A percentile compares a stretch with the other conserved stretches of the same genome.
Conservation (phyloP, 2,329 filamentous ascomycete genomes). For the Xylariales sp. region DNA sequence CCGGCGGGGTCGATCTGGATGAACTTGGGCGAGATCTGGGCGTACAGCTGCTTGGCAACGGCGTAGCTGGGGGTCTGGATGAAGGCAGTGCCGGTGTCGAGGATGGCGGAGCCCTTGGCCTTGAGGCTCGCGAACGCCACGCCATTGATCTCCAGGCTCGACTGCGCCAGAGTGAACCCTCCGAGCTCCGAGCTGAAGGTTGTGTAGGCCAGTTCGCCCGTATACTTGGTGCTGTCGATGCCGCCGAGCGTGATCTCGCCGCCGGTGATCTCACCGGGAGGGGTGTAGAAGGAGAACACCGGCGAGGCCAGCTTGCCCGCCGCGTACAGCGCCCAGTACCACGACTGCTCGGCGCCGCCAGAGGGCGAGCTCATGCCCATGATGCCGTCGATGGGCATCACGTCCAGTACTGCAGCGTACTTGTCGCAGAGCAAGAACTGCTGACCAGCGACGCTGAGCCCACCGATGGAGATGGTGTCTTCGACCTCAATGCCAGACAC, state of each 20-base stretch:
- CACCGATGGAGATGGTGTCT: conserved; percentile 23
- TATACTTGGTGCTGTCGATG: conserved; percentile 22
- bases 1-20: conserved; percentile 22
- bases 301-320: conserved; percentile 18
- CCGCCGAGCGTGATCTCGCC: conserved; percentile 29
- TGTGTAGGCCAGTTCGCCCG: conserved; percentile 18
- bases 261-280: conserved; percentile 13
- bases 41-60: conserved; percentile 24
- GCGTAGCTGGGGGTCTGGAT: conserved; percentile 23
- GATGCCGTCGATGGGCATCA: conserved; percentile 26
- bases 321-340: conserved; percentile 24
- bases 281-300: conserved; percentile 24
- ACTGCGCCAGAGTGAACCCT: conserved; percentile 16
- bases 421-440: conserved; percentile 25
- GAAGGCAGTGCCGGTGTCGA: conserved; percentile 27
- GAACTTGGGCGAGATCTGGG: conserved; percentile 23
- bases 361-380: conserved; percentile 21
- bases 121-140: conserved; percentile 1
- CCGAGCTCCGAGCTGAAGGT: conserved; percentile 10
- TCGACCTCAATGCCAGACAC: conserved; percentile 20
- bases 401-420: conserved; percentile 19
- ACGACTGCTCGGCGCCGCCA: conserved; percentile 9
- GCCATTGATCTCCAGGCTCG: conserved; percentile 9
- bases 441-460: conserved; percentile 17
- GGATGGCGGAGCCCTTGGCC: conserved; percentile 15